A percentile compares a stretch with the other conserved stretches of the same genome.
These are phyloP conservation scores for Magnolia officinalis DNA, from an alignment of 164 flowering plant species.

Conservation along the genomic window DNA sequence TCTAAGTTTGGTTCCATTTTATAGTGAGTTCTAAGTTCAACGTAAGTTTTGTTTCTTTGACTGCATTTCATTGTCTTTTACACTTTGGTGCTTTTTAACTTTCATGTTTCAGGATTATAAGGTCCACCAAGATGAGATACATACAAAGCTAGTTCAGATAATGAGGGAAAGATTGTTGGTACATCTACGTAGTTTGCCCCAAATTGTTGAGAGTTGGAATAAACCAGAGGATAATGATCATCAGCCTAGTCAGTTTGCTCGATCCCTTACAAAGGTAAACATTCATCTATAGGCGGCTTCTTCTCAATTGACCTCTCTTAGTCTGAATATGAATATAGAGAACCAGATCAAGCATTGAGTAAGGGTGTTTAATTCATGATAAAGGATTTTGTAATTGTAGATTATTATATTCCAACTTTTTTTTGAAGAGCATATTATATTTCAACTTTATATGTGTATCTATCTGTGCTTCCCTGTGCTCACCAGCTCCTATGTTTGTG, in stretches of 20 bases:
- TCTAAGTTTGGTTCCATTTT: too few relatives aligned
- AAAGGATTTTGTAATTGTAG: too few relatives aligned
- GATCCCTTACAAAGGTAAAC: slow-evolving; percentile 80
- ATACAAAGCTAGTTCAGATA: slow-evolving; percentile 91
- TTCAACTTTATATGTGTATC: too few relatives aligned
- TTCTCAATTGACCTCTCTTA: background rate
- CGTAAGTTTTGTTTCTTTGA: background rate
- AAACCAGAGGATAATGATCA: slow-evolving; percentile 71
- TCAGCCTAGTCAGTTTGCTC: slow-evolving; percentile 93
- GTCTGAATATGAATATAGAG: too few relatives aligned
- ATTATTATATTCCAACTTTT: too few relatives aligned
- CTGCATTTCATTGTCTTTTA: background rate
- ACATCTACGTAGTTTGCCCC: slow-evolving; percentile 84
- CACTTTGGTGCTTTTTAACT: background rate
- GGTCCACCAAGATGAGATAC: slow-evolving; percentile 93
- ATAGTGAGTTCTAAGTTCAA: background rate
- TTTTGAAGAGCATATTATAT: too few relatives aligned
- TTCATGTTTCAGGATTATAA: slow-evolving; percentile 62
- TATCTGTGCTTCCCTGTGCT: too few relatives aligned
- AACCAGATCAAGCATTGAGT: too few relatives aligned
- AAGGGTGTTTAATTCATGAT: too few relatives aligned
- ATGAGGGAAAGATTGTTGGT: slow-evolving; percentile 90
- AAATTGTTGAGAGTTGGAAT: slow-evolving; percentile 89
- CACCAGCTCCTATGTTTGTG: too few relatives aligned
- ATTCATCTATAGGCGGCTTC: background rate